Evolutionary conservation across 2,329 filamentous ascomycete genomes (phyloP).

Genomic region (Orbilia quercus): DNA sequence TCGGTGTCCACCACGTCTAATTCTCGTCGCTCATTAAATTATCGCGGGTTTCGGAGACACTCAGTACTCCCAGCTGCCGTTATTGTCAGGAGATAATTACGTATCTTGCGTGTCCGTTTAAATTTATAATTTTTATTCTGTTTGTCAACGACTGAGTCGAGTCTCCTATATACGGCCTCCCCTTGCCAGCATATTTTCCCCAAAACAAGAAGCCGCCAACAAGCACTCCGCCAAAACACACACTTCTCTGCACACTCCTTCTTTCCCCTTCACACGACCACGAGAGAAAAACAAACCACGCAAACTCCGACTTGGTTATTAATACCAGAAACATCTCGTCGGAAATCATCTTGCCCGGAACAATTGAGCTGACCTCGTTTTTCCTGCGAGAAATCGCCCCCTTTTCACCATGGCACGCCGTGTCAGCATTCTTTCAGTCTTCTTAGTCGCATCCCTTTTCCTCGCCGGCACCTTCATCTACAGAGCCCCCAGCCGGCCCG

Average conservation of each 20-base stretch:
- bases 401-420: conserved; percentile 57
- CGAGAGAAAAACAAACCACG: not conserved
- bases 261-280: not conserved
- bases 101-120: not conserved
- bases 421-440: conserved; percentile 54
- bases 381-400: conserved; percentile 17
- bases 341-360: not conserved
- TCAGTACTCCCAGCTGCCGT: not conserved
- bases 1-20: not conserved
- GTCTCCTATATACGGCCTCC: not conserved
- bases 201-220: not conserved
- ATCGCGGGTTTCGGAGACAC: not conserved
- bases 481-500: conserved; percentile 44
- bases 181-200: not conserved
- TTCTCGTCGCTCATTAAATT: conserved; percentile 1
- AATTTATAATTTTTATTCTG: not conserved
- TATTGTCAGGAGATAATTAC: not conserved
- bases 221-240: too few species aligned
- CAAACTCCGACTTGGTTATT: not conserved
- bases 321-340: not conserved
- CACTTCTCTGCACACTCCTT: not conserved
- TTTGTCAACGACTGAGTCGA: not conserved
- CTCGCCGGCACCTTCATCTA: conserved; percentile 57
- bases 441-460: conserved; percentile 56
- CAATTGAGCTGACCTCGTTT: conserved; percentile 24